Percentiles rank a stretch among this genome's conserved stretches.
Conservation (phyloP, 345 rosid species). For the Raphanus sativus region DNA sequence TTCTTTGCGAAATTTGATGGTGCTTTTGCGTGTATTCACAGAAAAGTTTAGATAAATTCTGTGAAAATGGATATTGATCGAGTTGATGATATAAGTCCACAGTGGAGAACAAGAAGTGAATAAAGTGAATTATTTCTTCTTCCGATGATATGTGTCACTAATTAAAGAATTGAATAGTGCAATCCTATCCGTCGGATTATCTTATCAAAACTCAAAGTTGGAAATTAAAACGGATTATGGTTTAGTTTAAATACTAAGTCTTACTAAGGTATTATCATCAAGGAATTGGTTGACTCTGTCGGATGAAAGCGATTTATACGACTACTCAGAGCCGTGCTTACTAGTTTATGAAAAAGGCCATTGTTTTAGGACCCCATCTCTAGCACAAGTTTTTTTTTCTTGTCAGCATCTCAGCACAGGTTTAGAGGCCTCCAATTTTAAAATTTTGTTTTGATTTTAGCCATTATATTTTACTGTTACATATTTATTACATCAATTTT, state of each 20-base stretch:
- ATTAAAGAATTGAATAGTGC: background rate
- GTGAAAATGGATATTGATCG: background rate
- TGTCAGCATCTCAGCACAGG: no score
- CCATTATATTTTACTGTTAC: no score
- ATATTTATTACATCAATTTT: no score
- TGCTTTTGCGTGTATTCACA: background rate
- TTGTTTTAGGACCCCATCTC: no score
- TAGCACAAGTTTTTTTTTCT: no score
- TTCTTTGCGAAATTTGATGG: background rate
- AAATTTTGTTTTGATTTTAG: no score
- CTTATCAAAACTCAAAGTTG: background rate
- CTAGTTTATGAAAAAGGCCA: no score
- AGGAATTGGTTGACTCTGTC: constrained; percentile 18
- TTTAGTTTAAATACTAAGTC: background rate
- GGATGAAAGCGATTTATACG: constrained; percentile 12
- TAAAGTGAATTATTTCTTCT: background rate
- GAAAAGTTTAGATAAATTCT: background rate
- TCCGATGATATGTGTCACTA: background rate
- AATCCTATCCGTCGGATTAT: background rate
- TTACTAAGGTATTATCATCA: background rate
- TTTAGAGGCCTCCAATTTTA: no score
- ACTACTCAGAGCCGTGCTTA: background rate
- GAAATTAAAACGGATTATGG: background rate
- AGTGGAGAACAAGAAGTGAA: background rate
- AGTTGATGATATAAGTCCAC: background rate